Percentiles rank a stretch among this genome's conserved stretches.
phyloP scores from a whole-genome alignment of 306 rosid species.

The Quercus berberidifolia region DNA sequence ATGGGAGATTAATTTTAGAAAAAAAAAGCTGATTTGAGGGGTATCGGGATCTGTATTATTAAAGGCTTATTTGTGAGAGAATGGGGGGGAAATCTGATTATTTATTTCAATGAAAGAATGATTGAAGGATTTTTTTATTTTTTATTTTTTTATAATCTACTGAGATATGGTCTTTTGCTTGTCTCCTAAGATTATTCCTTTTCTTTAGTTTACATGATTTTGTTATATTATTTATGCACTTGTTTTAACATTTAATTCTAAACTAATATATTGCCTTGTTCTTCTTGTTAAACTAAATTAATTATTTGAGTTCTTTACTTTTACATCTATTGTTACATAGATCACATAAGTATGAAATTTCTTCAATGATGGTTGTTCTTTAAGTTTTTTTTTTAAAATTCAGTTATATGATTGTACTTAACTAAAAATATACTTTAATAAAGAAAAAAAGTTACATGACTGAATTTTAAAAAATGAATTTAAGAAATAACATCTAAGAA shows the following conservation, averaged over 20 bases:
- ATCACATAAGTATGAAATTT: not conserved
- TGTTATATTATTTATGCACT: not conserved
- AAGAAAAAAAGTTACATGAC: no score
- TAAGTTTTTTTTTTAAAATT: no score
- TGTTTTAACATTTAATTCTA: not conserved
- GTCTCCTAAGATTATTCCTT: conserved; percentile 40
- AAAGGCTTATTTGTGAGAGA: conserved; percentile 16
- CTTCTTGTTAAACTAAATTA: not conserved
- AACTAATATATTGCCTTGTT: not conserved
- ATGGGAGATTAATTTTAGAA: conserved; percentile 12
- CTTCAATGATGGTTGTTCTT: no score
- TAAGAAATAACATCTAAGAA: not conserved
- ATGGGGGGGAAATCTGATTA: conserved; percentile 11
- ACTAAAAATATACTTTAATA: no score
- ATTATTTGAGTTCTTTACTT: not conserved
- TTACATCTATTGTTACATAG: not conserved
- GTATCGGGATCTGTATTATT: conserved; percentile 33
- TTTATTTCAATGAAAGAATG: conserved; percentile 34
- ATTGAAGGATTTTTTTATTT: conserved; percentile 32
- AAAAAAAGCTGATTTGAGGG: conserved; percentile 7
- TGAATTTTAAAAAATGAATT: no score
- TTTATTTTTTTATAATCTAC: conserved; percentile 7
- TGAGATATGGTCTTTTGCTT: conserved; percentile 47
- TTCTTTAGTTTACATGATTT: conserved; percentile 16
- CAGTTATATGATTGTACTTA: accelerated